Evolutionary conservation across 106 monocot genomes (phyloP), one percentile per base, ranked within the genome.

Genomic region (Acorus calamus): DNA sequence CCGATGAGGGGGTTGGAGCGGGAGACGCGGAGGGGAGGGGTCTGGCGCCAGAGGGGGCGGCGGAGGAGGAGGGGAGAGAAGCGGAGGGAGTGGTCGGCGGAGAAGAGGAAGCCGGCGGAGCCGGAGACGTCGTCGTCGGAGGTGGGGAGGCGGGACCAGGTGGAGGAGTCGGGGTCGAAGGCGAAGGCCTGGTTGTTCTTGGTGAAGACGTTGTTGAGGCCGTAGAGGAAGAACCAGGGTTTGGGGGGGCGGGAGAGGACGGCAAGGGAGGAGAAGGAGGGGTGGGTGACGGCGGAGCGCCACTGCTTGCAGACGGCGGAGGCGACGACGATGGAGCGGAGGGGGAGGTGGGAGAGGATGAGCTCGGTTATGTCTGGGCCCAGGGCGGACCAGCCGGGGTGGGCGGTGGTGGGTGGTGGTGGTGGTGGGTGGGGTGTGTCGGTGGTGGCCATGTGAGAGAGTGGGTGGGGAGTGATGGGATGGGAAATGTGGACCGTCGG

Each of bases 171-270:
- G 7, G 86, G 78, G 47, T 86, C 86, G 76, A 76, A 86, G 14
- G 69, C 81, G 72, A 86, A 86, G 60, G 81, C 71, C 48, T 74
- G 76, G 75, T 79, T 71, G 12, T 62, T 52, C 43, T 67, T 65
- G 46, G 65, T 69, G 12, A 73, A 66, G 51, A 86, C 63, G 86
- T 86, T 82, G 76, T 82, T 72, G 52, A 69, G 81, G 53, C 81
- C 86, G 72, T 52, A 73, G 63, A 86, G 69, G 73, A 86, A 86
- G 75, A 86, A 73, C 86, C 86, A 86, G 8, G 85, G 82, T 5
- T 2, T 51, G 3, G 67, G 66, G 48, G 6, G 69, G 2, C 51
- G 60, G 56, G 70, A 42, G n/a, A 50, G 6, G 49, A n/a, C 61
- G 14, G 62, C 54, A 12, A 62, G 49, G 8, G 12, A 11, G 43